These are phyloP conservation scores for Ramichloridium luteum DNA, from an alignment of 2,329 filamentous ascomycete species.

Conservation along the genomic window DNA sequence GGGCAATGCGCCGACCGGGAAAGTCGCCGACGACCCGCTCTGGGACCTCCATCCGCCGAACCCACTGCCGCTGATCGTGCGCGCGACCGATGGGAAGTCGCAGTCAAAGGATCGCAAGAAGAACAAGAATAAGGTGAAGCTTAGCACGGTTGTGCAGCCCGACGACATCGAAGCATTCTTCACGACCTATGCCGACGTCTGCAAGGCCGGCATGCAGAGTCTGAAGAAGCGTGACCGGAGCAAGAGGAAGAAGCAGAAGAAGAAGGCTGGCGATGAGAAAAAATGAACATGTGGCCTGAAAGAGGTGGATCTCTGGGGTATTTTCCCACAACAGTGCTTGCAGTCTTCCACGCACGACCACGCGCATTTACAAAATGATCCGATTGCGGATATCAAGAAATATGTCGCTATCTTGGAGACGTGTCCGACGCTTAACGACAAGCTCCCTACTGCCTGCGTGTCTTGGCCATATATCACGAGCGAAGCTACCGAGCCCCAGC, in stretches of 20 bases:
- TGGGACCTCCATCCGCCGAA: conserved; percentile 47
- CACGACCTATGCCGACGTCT: conserved; percentile 72
- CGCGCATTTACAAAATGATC: too few species aligned
- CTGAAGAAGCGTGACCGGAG: conserved; percentile 89
- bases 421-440: too few species aligned
- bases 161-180: conserved; percentile 72
- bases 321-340: too few species aligned
- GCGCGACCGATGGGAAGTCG: conserved; percentile 66
- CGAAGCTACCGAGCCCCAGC: too few species aligned
- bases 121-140: conserved; percentile 54
- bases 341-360: too few species aligned
- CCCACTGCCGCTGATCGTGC: conserved; percentile 63
- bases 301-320: too few species aligned
- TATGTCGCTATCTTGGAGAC: too few species aligned
- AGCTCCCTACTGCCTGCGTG: too few species aligned
- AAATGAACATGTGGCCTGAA: too few species aligned
- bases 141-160: conserved; percentile 72
- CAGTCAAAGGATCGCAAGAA: conserved; percentile 34
- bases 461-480: too few species aligned
- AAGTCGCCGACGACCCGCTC: conserved; percentile 40
- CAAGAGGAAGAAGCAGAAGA: conserved; percentile 68
- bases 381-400: too few species aligned
- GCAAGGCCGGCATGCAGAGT: conserved; percentile 75
- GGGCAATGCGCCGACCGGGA: conserved; percentile 24
- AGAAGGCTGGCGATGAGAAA: conserved; percentile 36